phyloP scores from a whole-genome alignment of 805 yeast species.

The Monosporozyma siamensis region DNA sequence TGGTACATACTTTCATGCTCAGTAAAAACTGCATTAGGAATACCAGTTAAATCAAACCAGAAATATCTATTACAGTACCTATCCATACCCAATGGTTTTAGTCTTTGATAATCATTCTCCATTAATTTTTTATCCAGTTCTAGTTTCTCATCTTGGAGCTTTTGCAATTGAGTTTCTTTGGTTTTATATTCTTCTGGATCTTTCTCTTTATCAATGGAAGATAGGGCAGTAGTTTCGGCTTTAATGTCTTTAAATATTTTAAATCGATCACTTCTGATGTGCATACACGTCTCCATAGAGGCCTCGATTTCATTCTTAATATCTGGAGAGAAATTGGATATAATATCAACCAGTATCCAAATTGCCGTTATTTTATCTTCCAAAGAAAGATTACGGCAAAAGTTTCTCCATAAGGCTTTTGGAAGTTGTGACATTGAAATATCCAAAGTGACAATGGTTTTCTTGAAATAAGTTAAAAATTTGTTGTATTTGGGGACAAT shows the following conservation, averaged over 20 bases:
- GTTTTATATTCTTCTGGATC: conserved; percentile 18
- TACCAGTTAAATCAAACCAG: conserved; percentile 90
- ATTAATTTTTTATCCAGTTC: conserved; percentile 52
- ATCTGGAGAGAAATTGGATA: conserved; percentile 30
- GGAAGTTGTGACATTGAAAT: conserved; percentile 24
- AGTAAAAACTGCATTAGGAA: conserved; percentile 42
- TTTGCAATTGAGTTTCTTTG: conserved; percentile 27
- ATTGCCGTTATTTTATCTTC: conserved; percentile 49
- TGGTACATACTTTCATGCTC: conserved; percentile 49
- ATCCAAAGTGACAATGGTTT: conserved; percentile 39
- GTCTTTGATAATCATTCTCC: conserved; percentile 69
- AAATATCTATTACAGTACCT: conserved; percentile 79
- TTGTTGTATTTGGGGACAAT: conserved; percentile 23
- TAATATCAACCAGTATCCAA: conserved; percentile 52
- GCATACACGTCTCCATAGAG: conserved; percentile 27
- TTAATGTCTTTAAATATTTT: conserved; percentile 20
- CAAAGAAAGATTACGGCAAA: conserved; percentile 42
- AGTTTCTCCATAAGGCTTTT: conserved; percentile 40
- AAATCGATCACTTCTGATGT: conserved; percentile 29
- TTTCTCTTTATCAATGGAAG: conserved; percentile 6
- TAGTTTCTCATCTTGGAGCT: conserved; percentile 39
- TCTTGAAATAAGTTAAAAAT: conserved; percentile 42
- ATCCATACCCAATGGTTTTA: conserved; percentile 72
- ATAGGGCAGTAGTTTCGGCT: conserved; percentile 15
- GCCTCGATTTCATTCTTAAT: conserved; percentile 26